Evolutionary conservation across 805 yeast species (phyloP).

Genomic region (Yamadazyma paraphyllophila): DNA sequence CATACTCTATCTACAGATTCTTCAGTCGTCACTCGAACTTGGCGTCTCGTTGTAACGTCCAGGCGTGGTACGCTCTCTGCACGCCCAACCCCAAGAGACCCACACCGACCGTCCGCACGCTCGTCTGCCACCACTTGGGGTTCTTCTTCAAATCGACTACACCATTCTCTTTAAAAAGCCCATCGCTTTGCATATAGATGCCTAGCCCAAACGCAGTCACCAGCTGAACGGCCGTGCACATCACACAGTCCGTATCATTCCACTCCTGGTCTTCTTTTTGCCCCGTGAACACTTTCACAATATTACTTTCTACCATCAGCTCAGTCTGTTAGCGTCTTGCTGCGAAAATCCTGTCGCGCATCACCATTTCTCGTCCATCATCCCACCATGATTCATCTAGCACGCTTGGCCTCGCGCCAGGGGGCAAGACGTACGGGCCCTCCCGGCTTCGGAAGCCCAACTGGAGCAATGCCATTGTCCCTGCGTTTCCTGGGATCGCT

Average conservation of each 20-base stretch:
- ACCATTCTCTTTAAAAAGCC: conserved; percentile 31
- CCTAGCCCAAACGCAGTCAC: conserved; percentile 34
- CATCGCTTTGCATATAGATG: conserved; percentile 24
- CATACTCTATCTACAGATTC: no score
- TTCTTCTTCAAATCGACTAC: conserved; percentile 31
- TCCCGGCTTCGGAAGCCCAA: no score
- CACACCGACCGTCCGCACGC: conserved; percentile 32
- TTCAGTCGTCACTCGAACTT: no score
- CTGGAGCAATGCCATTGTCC: no score
- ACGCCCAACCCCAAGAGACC: conserved; percentile 36
- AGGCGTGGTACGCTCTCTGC: conserved; percentile 19
- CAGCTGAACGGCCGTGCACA: conserved; percentile 40
- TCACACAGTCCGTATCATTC: conserved; percentile 26
- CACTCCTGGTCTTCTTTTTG: not conserved
- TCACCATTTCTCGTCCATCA: no score
- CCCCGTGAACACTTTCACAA: conserved; percentile 7
- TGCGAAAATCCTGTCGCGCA: no score
- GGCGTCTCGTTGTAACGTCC: not conserved
- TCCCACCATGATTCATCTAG: no score
- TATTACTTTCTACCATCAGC: conserved; percentile 16
- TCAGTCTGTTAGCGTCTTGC: no score
- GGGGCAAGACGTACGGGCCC: no score
- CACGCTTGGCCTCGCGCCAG: no score
- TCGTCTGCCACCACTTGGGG: conserved; percentile 41
- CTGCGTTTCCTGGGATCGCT: no score